Percentiles rank a stretch among this genome's conserved stretches.
phyloP scores from a whole-genome alignment of 2,329 filamentous ascomycete genomes.

The Coniochaeta sp. region DNA sequence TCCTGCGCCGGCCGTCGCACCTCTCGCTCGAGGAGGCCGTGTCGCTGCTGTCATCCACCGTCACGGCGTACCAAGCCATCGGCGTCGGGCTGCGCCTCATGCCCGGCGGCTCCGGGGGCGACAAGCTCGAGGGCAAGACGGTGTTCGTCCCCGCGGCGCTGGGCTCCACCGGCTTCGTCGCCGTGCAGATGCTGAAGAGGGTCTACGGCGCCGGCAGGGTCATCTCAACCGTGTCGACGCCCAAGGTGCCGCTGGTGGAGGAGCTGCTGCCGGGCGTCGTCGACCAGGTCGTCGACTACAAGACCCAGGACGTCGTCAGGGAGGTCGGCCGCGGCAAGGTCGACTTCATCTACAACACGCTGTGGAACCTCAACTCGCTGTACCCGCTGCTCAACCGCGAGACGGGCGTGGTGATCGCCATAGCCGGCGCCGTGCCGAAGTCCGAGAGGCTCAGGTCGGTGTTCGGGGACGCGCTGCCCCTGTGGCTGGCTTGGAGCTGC shows the following conservation, averaged over 20 bases:
- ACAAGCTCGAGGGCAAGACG: slow-evolving; percentile 38
- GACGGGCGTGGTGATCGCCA: slow-evolving; percentile 32
- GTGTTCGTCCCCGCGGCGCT: slow-evolving; percentile 44
- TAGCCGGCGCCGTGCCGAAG: slow-evolving; percentile 26
- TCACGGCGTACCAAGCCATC: slow-evolving; percentile 38
- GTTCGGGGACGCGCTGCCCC: slow-evolving; percentile 24
- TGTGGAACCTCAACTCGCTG: slow-evolving; percentile 26
- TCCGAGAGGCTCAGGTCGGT: slow-evolving; percentile 19
- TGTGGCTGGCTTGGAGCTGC: slow-evolving; percentile 23
- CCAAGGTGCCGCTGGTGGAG: slow-evolving; percentile 38
- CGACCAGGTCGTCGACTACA: slow-evolving; percentile 46
- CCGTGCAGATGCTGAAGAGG: slow-evolving; percentile 42
- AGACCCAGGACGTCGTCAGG: slow-evolving; percentile 26
- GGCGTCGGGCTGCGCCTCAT: slow-evolving; percentile 27
- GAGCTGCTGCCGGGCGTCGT: slow-evolving; percentile 33
- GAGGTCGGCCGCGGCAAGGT: slow-evolving; percentile 32
- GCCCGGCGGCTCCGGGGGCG: slow-evolving; percentile 17
- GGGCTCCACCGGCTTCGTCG: slow-evolving; percentile 37
- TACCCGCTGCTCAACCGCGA: slow-evolving; percentile 30
- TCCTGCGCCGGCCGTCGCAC: slow-evolving; percentile 22
- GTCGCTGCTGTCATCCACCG: slow-evolving; percentile 23
- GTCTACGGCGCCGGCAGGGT: slow-evolving; percentile 38
- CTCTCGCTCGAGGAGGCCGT: slow-evolving; percentile 20
- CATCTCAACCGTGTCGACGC: slow-evolving; percentile 44
- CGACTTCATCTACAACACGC: slow-evolving; percentile 44